Evolutionary conservation across 164 flowering plant species (phyloP).

Genomic region (Annona cherimola): DNA sequence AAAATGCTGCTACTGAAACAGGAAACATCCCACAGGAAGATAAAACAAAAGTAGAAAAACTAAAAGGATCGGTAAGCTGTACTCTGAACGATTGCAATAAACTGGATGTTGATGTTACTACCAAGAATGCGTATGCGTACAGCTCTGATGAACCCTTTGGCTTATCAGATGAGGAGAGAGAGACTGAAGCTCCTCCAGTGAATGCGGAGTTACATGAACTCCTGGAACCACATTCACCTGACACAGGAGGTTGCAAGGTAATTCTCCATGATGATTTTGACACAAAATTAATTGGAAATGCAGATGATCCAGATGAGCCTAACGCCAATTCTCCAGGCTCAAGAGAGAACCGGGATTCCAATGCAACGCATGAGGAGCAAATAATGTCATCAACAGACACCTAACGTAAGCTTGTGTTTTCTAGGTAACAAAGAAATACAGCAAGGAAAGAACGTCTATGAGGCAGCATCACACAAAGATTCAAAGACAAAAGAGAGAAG

Average conservation of each 20-base stretch:
- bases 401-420: no score
- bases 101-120: not conserved
- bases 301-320: conserved; percentile 18
- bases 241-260: not conserved
- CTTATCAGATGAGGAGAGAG: not conserved
- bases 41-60: not conserved
- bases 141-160: no score
- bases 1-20: not conserved
- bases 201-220: conserved; percentile 1
- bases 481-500: no score
- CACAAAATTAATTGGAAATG: conserved; percentile 1
- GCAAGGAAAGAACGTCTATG: no score
- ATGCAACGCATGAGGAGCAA: not conserved
- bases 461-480: no score
- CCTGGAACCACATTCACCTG: conserved; percentile 1
- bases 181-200: not conserved
- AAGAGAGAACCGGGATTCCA: not conserved
- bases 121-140: not conserved
- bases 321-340: not conserved
- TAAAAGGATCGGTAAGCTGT: not conserved
- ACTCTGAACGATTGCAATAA: conserved; percentile 2
- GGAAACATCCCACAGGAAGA: not conserved
- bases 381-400: no score
- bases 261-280: conserved; percentile 2
- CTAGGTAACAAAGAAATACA: no score